Base-by-base conservation (phyloP, 2,329 filamentous ascomycete genomes). In the Chaetomiaceae sp. region DNA sequence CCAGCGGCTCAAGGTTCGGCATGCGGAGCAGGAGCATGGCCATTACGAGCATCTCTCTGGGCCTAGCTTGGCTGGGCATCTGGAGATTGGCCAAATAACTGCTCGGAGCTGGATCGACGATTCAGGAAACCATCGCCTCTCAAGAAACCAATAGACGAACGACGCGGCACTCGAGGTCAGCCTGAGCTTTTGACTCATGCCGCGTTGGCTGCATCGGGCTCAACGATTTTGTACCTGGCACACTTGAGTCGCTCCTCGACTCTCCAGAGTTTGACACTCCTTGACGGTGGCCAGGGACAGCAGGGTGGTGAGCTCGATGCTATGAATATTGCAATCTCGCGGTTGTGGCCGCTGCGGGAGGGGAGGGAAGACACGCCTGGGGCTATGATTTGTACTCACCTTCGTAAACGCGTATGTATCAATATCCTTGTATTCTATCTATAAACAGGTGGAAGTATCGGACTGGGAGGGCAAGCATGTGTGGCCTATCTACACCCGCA, bases 1-100 rank as follows among this genome's bases (percentile, higher is more conserved):
- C 80, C 65, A 87, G 85, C 71, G 80, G 81, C 42, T 86, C 85
- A 23, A 77, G 82, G 61, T 85, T 90, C 64, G 86, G 87, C 55
- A 85, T 90, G 78, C 79, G 80, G 57, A 86, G 84, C 61, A 79
- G 88, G 55, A 80, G 79, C 62, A 62, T 82, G 33, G 87, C 86
- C 41, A 85, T 91, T 57, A 75, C 81, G 4, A 75, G 77, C 25
- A 85, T 89, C 54, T 89, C 87, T 5, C 70, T 86, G 9, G 79
- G 80, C 5, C 72, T 91, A 46, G 79, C 82, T 5, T 87, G 82
- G 65, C 75, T 90, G 71, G 87, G 87, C 0, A 65, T 90, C 20
- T 91, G 81, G 76, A 77, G 86, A 58, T 73, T 85, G 23, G 76
- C 85, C 53, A 78, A 80, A 61, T 85, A 68, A 75, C 14, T 3